Percentiles rank a stretch among this genome's conserved stretches.
Evolutionary conservation across 2,329 filamentous ascomycete species (phyloP).

Genomic region (Apiospora pterosperma): DNA sequence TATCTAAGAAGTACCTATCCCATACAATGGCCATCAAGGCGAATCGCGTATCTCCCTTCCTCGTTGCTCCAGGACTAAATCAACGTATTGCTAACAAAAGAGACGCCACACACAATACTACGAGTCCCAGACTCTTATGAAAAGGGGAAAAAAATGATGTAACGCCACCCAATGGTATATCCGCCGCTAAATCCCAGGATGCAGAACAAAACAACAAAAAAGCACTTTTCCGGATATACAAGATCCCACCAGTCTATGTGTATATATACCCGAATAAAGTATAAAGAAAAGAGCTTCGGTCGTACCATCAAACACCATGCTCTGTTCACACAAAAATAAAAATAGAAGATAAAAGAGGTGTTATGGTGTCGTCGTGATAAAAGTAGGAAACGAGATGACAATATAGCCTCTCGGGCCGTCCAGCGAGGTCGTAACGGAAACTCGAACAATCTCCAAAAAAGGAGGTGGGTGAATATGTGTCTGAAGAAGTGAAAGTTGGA

Average conservation of each 20-base stretch:
- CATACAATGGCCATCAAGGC: conserved; percentile 17
- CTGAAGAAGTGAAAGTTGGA: background rate
- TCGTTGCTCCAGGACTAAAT: conserved; percentile 7
- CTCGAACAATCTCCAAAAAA: no score
- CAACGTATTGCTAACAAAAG: conserved; percentile 4
- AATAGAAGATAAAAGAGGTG: background rate
- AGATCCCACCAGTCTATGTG: background rate
- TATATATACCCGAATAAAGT: background rate
- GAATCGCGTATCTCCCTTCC: conserved; percentile 5
- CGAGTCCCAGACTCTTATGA: conserved; percentile 18
- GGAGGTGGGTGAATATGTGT: background rate
- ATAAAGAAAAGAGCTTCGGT: background rate
- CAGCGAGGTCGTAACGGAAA: background rate
- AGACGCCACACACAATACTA: background rate
- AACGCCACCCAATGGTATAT: conserved; percentile 12
- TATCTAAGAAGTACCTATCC: conserved; percentile 3
- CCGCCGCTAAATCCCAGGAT: background rate
- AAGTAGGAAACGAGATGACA: background rate
- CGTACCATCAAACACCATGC: background rate
- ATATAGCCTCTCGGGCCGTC: background rate
- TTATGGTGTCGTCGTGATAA: background rate
- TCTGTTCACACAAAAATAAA: background rate
- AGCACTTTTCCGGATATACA: background rate
- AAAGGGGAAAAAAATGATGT: background rate
- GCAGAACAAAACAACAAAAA: background rate